These are phyloP conservation scores for Candida stauntonica DNA, from an alignment of 805 yeast genomes.

Conservation along the genomic window DNA sequence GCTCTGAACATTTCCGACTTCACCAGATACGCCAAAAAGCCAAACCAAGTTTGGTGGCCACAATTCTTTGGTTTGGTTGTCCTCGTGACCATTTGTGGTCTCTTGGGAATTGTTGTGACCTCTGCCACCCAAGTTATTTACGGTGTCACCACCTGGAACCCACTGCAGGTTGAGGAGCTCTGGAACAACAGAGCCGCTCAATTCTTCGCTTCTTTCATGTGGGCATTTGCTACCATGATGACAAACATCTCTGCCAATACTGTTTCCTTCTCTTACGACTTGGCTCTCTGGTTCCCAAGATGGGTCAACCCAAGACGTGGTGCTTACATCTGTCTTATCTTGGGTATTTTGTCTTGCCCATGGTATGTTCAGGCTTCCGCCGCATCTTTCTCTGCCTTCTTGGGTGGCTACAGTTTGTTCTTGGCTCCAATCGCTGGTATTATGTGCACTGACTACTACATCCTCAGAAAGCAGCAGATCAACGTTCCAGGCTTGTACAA, in stretches of 20 bases:
- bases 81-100: constrained; percentile 28
- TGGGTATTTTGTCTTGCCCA: constrained; percentile 70
- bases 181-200: constrained; percentile 28
- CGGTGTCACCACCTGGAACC: constrained; percentile 42
- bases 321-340: constrained; percentile 58
- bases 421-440: constrained; percentile 77
- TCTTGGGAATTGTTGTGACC: constrained; percentile 32
- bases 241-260: constrained; percentile 68
- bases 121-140: constrained; percentile 33
- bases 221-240: constrained; percentile 41
- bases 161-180: constrained; percentile 34
- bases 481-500: constrained; percentile 60
- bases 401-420: constrained; percentile 76
- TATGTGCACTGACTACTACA: constrained; percentile 49
- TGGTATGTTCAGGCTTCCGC: constrained; percentile 59
- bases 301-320: constrained; percentile 60
- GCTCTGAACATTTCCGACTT: constrained; percentile 37
- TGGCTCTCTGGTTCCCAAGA: constrained; percentile 52
- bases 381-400: constrained; percentile 64
- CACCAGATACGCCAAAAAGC: constrained; percentile 33
- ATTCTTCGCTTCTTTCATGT: constrained; percentile 20
- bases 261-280: constrained; percentile 56
- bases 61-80: constrained; percentile 31
- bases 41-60: constrained; percentile 28
- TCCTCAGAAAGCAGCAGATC: constrained; percentile 66